phyloP scores from a whole-genome alignment of 2,329 filamentous ascomycete species.

The Exophiala oligosperma region DNA sequence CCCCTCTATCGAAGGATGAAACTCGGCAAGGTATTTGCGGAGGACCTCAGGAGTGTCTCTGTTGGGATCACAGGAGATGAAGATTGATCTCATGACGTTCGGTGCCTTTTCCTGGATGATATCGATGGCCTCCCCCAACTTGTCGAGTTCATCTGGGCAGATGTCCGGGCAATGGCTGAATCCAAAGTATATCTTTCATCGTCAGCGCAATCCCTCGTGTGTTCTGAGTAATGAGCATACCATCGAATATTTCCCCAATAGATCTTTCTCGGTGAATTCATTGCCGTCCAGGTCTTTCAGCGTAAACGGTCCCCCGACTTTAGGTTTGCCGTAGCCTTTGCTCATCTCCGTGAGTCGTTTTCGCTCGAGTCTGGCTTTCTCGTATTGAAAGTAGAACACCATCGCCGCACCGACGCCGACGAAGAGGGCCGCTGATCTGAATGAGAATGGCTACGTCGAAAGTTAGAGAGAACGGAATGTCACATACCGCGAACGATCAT shows the following conservation, averaged over 20 bases:
- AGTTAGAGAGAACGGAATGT: slow-evolving; percentile 10
- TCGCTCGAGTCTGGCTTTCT: slow-evolving; percentile 88
- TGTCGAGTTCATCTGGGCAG: slow-evolving; percentile 97
- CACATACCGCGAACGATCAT: slow-evolving; percentile 24
- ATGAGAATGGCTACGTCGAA: slow-evolving; percentile 75
- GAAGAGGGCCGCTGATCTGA: slow-evolving; percentile 86
- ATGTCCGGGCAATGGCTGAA: slow-evolving; percentile 99
- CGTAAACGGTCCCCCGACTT: slow-evolving; percentile 85
- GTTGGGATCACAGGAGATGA: slow-evolving; percentile 93
- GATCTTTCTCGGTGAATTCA: slow-evolving; percentile 72
- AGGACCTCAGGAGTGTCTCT: slow-evolving; percentile 84
- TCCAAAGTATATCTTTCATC: slow-evolving; percentile 85
- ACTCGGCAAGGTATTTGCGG: slow-evolving; percentile 84
- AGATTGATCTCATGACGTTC: slow-evolving; percentile 69
- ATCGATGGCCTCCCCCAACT: slow-evolving; percentile 97
- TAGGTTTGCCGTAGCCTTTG: slow-evolving; percentile 89
- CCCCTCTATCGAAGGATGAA: slow-evolving; percentile 82
- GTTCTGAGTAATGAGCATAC: slow-evolving; percentile 36
- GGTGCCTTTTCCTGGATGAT: slow-evolving; percentile 48
- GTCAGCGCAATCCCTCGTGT: not conserved
- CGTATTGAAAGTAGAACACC: slow-evolving; percentile 87
- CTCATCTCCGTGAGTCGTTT: slow-evolving; percentile 86
- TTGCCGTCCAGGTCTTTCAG: slow-evolving; percentile 80
- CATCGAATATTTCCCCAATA: slow-evolving; percentile 77
- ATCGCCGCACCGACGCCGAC: slow-evolving; percentile 73